Base-by-base conservation (phyloP, 495 filamentous ascomycete species). In the Articulospora tetracladia region DNA sequence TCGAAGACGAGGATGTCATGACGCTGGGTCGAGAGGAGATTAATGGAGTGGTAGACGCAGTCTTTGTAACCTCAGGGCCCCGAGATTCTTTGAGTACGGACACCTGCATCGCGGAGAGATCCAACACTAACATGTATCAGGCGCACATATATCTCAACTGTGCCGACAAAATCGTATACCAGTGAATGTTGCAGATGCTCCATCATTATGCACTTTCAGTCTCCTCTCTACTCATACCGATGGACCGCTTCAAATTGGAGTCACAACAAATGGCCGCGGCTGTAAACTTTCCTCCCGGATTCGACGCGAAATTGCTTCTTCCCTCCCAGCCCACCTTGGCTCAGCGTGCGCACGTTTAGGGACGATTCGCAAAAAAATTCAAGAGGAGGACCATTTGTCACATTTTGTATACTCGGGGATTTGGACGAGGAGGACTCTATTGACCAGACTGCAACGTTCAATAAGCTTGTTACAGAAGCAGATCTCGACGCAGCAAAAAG, bases 221-320 rank as follows among this genome's bases (percentile, higher is more conserved):
- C 78, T 98, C 51, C 86, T 98, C 17, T 91, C 92, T 26, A 92
- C 89, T 4, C 86, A 97, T 69, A 84, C 83, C 47, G 92, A 97
- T 68, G 94, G 94, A 0, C 95, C 94, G 39, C 77, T 98, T 27
- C 94, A 98, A 66, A 88, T 98, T 62, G 94, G 93, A 48, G 90
- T 98, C 53, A 98, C 94, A 3, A 98, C 94, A 1, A 97, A 94
- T 26, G 95, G 95, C 19, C 87, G 89, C 62, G 94, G 94, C 0
- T 98, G 94, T 77, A 97, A 97, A 68, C 83, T 98, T 32, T 90
- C 95, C 7, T 89, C 90, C 2, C 82, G 94, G n/a, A 88, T 98
- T 62, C 83, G 92, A 30, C 80, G 95, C 36, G 94, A 98, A 69
- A 87, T 98, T 53, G 87, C 87, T 17, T 83, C 91, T 0, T 80